Percentiles rank a stretch among this genome's conserved stretches.
Evolutionary conservation across 805 yeast genomes (phyloP).

Genomic region (Saccharomycopsis vini): DNA sequence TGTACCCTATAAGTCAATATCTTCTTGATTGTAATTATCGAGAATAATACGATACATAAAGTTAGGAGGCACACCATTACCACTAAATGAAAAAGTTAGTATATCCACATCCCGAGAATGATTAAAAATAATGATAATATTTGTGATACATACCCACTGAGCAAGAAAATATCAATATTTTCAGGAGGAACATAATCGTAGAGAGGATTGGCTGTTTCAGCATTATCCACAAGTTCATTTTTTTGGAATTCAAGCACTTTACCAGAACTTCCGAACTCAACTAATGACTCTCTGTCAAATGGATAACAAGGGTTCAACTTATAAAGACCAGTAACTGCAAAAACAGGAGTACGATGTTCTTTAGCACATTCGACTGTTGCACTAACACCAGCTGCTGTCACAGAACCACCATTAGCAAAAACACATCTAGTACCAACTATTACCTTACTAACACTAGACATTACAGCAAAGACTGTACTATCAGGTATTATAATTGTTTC

Average conservation of each 20-base stretch:
- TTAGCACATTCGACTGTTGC: conserved; percentile 93
- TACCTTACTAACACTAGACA: conserved; percentile 96
- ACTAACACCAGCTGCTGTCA: conserved; percentile 84
- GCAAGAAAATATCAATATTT: conserved; percentile 84
- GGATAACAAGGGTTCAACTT: conserved; percentile 92
- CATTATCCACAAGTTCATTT: conserved; percentile 56
- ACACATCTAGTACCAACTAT: conserved; percentile 88
- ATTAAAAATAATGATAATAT: background rate
- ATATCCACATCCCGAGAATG: background rate
- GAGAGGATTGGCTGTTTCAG: conserved; percentile 78
- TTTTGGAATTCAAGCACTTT: conserved; percentile 73
- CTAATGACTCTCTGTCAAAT: conserved; percentile 69
- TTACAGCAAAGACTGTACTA: conserved; percentile 84
- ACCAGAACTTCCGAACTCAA: conserved; percentile 92
- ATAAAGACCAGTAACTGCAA: conserved; percentile 89
- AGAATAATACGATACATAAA: conserved; percentile 90
- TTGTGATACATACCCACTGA: conserved; percentile 93
- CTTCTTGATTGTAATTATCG: conserved; percentile 86
- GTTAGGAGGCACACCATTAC: conserved; percentile 92
- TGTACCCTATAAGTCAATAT: conserved; percentile 26
- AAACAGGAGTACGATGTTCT: conserved; percentile 91
- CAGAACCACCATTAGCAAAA: conserved; percentile 93
- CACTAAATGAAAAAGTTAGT: background rate
- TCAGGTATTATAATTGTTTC: conserved; percentile 91
- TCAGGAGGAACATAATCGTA: conserved; percentile 92